Percentiles rank a stretch among this genome's conserved stretches.
These are phyloP conservation scores for Ophiostoma ulmi DNA, from an alignment of 2,329 filamentous ascomycete genomes.

Conservation along the genomic window DNA sequence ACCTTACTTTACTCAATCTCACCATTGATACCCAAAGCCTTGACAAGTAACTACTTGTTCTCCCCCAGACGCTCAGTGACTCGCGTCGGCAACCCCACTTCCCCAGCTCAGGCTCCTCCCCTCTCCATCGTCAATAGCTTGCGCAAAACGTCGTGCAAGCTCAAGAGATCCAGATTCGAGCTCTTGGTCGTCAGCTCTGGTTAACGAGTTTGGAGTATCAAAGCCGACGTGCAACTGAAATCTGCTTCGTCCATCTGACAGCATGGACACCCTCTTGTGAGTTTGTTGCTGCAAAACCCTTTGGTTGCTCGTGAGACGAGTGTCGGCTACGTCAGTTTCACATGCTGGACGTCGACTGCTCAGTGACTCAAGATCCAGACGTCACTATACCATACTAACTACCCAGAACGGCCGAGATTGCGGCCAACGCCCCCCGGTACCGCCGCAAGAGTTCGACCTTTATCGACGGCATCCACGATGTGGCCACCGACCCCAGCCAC, in stretches of 20 bases:
- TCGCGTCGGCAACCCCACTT: constrained; percentile 3
- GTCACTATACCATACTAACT: not conserved
- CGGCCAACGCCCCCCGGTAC: constrained; percentile 83
- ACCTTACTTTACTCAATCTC: not conserved
- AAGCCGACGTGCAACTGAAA: not conserved
- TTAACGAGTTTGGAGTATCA: not conserved
- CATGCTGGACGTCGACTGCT: not conserved
- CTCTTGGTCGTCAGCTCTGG: not conserved
- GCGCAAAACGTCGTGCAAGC: not conserved
- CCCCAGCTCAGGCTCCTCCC: not conserved
- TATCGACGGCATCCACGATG: constrained; percentile 94
- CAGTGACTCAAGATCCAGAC: not conserved
- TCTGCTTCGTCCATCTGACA: not conserved
- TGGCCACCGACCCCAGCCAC: constrained; percentile 65
- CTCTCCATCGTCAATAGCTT: not conserved
- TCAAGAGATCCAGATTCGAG: not conserved
- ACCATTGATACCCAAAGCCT: not conserved
- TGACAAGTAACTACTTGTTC: no score
- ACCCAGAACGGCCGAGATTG: constrained; percentile 78
- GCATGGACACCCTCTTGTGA: constrained; percentile 25
- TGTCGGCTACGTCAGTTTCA: not conserved
- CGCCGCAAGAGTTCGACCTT: constrained; percentile 91
- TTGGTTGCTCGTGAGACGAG: not conserved
- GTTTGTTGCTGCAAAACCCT: constrained; percentile 1
- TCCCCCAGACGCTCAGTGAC: not conserved